These are phyloP conservation scores for Leccinum variicolor DNA, from an alignment of 768 basidiomycete species.

Conservation along the genomic window DNA sequence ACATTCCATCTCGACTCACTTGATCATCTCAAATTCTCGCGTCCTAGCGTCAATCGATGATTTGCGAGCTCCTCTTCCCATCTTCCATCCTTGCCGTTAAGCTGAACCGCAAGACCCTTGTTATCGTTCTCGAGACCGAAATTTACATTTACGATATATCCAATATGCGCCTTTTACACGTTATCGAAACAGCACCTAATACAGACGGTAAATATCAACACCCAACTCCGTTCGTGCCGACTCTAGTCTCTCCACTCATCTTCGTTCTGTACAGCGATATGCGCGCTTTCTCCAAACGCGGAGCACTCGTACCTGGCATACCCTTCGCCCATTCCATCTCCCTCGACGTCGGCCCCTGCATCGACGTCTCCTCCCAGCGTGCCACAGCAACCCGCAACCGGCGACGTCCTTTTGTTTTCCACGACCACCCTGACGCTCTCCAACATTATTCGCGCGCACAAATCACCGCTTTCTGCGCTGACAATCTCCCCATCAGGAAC, in stretches of 20 bases:
- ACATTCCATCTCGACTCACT: not conserved
- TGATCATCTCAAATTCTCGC: not conserved
- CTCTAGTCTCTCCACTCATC: not conserved
- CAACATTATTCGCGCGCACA: constrained; percentile 97
- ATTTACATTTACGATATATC: constrained; percentile 99
- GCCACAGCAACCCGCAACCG: constrained; percentile 45
- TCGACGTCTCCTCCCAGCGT: constrained; percentile 37
- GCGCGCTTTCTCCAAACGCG: constrained; percentile 89
- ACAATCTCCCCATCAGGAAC: constrained; percentile 85
- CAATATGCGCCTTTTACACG: constrained; percentile 96
- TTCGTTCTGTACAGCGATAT: constrained; percentile 63
- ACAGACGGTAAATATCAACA: constrained; percentile 67
- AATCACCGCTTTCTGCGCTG: constrained; percentile 85
- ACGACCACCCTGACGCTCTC: constrained; percentile 87
- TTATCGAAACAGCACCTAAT: constrained; percentile 95
- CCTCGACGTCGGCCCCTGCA: constrained; percentile 52
- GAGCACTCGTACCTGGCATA: constrained; percentile 95
- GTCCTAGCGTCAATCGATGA: constrained; percentile 89
- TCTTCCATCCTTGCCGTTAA: constrained; percentile 97
- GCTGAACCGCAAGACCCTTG: constrained; percentile 93
- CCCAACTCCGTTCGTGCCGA: not conserved
- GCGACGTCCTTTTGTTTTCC: constrained; percentile 94
- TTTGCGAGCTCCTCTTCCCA: constrained; percentile 97
- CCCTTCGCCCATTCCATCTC: constrained; percentile 89
- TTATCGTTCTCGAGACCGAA: constrained; percentile 94